Evolutionary conservation across 2,329 filamentous ascomycete species (phyloP).

Genomic region (Penicillium expansum): DNA sequence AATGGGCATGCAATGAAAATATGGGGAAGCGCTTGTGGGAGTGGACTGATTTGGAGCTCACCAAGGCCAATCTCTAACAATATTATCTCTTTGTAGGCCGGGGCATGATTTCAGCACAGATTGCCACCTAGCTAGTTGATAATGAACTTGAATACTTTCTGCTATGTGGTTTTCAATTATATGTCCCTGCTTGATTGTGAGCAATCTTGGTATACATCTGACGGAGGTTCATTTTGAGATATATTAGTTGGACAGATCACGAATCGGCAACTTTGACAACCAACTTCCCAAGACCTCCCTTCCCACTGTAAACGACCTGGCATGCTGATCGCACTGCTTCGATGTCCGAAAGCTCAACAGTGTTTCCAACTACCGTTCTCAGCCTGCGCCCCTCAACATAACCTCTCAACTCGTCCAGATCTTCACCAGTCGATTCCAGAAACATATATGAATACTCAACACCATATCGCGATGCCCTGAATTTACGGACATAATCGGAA

Average conservation of each 20-base stretch:
- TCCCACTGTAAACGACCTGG: constrained; percentile 41
- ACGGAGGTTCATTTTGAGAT: not conserved
- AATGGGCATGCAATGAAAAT: constrained; percentile 25
- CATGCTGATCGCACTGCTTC: constrained; percentile 44
- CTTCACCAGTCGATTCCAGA: constrained; percentile 41
- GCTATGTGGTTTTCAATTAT: not conserved
- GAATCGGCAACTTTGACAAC: constrained; percentile 37
- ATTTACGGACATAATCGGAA: constrained; percentile 40
- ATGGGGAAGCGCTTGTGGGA: constrained; percentile 32
- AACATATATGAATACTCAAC: constrained; percentile 50
- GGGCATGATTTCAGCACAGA: not conserved
- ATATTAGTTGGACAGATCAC: not conserved
- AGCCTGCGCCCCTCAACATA: constrained; percentile 46
- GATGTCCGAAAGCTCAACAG: constrained; percentile 46
- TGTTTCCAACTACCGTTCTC: constrained; percentile 44
- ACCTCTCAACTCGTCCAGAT: constrained; percentile 45
- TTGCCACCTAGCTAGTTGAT: not conserved
- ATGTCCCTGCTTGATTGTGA: not conserved
- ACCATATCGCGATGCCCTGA: constrained; percentile 46
- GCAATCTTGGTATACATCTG: not conserved
- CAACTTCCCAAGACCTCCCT: constrained; percentile 47
- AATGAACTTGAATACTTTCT: not conserved
- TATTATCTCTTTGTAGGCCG: not conserved
- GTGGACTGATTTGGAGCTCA: constrained; percentile 35
- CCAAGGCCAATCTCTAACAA: constrained; percentile 13